phyloP scores from a whole-genome alignment of 2,329 filamentous ascomycete genomes.

The Bipolaris cookei region DNA sequence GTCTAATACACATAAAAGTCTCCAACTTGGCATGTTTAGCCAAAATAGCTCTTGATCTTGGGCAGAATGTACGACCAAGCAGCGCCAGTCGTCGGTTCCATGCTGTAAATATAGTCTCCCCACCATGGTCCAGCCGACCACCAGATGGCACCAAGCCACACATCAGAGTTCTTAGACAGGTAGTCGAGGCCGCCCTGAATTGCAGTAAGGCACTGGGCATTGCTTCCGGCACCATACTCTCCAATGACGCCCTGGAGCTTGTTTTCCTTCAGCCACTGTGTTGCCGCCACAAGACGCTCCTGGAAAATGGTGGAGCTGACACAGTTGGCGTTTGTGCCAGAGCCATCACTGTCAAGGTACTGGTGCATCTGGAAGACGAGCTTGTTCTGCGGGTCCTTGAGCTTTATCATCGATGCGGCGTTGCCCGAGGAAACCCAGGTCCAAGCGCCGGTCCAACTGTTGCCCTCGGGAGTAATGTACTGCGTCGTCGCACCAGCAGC shows the following conservation, averaged over 20 bases:
- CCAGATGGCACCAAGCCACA: conserved; percentile 62
- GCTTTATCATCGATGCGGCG: conserved; percentile 52
- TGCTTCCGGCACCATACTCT: conserved; percentile 62
- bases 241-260: conserved; percentile 61
- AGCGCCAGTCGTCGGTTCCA: conserved; percentile 57
- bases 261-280: conserved; percentile 61
- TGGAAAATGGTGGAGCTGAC: conserved; percentile 61
- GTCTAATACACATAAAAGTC: neutral
- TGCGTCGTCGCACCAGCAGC: conserved; percentile 56
- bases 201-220: conserved; percentile 58
- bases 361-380: conserved; percentile 68
- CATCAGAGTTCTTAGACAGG: conserved; percentile 57
- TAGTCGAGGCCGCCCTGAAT: conserved; percentile 58
- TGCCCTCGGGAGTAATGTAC: conserved; percentile 67
- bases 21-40: conserved; percentile 6
- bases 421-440: conserved; percentile 60
- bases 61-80: conserved; percentile 50
- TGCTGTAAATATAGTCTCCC: conserved; percentile 56
- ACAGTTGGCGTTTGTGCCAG: conserved; percentile 59
- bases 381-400: conserved; percentile 61
- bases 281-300: conserved; percentile 59
- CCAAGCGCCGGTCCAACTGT: conserved; percentile 55
- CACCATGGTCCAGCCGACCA: conserved; percentile 64
- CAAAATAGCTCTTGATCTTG: conserved; percentile 47
- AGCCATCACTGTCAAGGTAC: conserved; percentile 64